Conservation (phyloP, 345 rosid species). For the Tarenaya hassleriana region DNA sequence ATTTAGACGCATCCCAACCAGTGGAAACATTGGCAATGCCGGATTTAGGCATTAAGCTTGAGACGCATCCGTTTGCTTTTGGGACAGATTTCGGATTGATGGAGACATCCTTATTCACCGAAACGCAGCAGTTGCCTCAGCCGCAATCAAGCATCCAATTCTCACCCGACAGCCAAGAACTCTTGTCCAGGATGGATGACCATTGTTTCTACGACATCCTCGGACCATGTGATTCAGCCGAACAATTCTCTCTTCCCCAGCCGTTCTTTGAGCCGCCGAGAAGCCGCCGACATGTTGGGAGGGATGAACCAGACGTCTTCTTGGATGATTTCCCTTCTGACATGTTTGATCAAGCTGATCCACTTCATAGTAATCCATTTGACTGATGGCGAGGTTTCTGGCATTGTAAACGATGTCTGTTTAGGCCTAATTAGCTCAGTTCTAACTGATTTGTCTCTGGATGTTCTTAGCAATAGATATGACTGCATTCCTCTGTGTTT, state of each 20-base stretch:
- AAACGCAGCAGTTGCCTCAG: constrained; percentile 22
- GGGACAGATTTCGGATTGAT: constrained; percentile 21
- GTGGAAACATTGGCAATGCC: constrained; percentile 27
- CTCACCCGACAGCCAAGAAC: constrained; percentile 49
- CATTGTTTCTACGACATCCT: constrained; percentile 46
- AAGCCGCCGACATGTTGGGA: constrained; percentile 21
- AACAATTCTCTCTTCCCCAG: constrained; percentile 34
- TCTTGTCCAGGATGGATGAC: constrained; percentile 51
- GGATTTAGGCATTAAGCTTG: constrained; percentile 24
- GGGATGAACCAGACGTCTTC: constrained; percentile 45
- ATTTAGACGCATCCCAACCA: constrained; percentile 19
- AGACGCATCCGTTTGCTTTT: constrained; percentile 29
- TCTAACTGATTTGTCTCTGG: too few species aligned
- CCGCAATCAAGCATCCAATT: constrained; percentile 36
- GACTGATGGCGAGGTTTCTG: constrained; percentile 10
- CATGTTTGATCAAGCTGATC: constrained; percentile 60
- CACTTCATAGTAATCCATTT: constrained; percentile 47
- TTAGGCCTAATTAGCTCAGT: too few species aligned
- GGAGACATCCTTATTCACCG: constrained; percentile 24
- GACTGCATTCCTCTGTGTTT: too few species aligned
- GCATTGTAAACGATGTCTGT: too few species aligned
- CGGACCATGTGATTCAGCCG: constrained; percentile 39
- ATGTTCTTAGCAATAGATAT: too few species aligned
- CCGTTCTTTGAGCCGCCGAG: constrained; percentile 42
- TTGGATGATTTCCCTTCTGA: constrained; percentile 71